These are phyloP conservation scores for Tylopilus plumbeoviolaceoides DNA, from an alignment of 768 basidiomycete species.

Conservation along the genomic window DNA sequence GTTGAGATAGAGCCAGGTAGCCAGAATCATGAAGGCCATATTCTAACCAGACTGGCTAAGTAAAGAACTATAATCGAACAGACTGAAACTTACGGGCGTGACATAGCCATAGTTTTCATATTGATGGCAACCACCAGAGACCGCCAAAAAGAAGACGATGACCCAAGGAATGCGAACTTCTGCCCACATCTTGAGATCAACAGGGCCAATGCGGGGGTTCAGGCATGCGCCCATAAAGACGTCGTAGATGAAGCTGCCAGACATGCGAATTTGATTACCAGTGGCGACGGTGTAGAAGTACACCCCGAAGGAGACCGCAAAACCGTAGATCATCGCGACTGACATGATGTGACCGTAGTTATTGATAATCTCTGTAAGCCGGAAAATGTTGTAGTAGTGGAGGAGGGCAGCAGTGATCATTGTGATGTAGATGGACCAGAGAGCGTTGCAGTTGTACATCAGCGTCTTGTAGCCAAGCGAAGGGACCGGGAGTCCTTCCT, in stretches of 20 bases:
- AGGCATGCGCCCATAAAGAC: conserved; percentile 95
- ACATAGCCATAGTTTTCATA: conserved; percentile 90
- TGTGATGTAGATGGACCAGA: conserved; percentile 79
- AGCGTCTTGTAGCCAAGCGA: conserved; percentile 90
- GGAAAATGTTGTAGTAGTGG: conserved; percentile 79
- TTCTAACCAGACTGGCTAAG: conserved; percentile 49
- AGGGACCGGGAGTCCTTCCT: conserved; percentile 95
- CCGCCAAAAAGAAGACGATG: conserved; percentile 87
- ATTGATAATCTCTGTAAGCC: conserved; percentile 91
- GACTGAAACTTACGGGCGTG: conserved; percentile 61
- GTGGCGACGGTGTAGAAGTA: conserved; percentile 76
- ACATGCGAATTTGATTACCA: conserved; percentile 86
- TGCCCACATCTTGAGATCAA: conserved; percentile 99
- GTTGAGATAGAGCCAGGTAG: conserved; percentile 95
- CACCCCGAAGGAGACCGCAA: conserved; percentile 72
- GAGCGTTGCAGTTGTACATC: conserved; percentile 96
- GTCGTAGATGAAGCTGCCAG: conserved; percentile 92
- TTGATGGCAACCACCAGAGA: conserved; percentile 93
- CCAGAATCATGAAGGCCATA: conserved; percentile 94
- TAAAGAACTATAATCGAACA: background rate
- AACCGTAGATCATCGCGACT: conserved; percentile 90
- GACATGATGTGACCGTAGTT: conserved; percentile 96
- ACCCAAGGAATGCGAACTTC: conserved; percentile 98
- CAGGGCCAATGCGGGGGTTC: conserved; percentile 86
- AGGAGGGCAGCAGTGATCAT: conserved; percentile 69